A percentile compares a stretch with the other conserved stretches of the same genome.
phyloP scores from a whole-genome alignment of 495 filamentous ascomycete species.

The Neurospora sublineolata region DNA sequence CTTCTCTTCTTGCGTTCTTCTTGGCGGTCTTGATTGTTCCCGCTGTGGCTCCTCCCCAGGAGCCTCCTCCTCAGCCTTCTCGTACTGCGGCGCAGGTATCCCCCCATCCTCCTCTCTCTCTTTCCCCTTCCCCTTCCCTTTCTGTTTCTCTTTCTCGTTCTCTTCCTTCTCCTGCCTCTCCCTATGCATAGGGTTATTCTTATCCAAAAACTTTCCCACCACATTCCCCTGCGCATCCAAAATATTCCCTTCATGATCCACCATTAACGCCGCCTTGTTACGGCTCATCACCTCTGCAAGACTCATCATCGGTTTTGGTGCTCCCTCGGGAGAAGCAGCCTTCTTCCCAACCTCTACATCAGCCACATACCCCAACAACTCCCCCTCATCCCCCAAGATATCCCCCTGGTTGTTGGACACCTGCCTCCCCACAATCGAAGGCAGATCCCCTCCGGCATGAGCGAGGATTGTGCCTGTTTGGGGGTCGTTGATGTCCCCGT shows the following conservation, averaged over 20 bases:
- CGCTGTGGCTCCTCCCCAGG: not conserved
- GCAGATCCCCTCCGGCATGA: constrained; percentile 34
- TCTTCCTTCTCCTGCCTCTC: constrained; percentile 1
- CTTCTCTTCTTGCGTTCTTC: constrained; percentile 22
- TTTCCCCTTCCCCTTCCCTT: not conserved
- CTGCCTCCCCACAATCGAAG: constrained; percentile 31
- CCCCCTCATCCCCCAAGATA: constrained; percentile 33
- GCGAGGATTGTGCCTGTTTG: constrained; percentile 33
- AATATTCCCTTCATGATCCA: constrained; percentile 36
- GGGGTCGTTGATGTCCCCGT: constrained; percentile 65
- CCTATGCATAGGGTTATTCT: constrained; percentile 21
- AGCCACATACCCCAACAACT: constrained; percentile 36
- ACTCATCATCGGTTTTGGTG: constrained; percentile 11
- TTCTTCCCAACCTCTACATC: constrained; percentile 26
- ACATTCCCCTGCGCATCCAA: constrained; percentile 30
- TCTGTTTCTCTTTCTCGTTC: not conserved
- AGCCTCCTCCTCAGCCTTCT: not conserved
- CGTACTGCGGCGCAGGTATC: constrained; percentile 7
- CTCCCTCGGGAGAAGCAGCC: not conserved
- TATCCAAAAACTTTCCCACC: constrained; percentile 34
- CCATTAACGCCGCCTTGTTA: constrained; percentile 26
- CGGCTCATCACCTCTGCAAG: constrained; percentile 26
- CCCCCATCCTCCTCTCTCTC: not conserved
- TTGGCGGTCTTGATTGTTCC: constrained; percentile 6
- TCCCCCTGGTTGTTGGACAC: constrained; percentile 32